Base-by-base conservation (phyloP, 176 grass and related monocot species). In the Echinochloa phyllopogon region DNA sequence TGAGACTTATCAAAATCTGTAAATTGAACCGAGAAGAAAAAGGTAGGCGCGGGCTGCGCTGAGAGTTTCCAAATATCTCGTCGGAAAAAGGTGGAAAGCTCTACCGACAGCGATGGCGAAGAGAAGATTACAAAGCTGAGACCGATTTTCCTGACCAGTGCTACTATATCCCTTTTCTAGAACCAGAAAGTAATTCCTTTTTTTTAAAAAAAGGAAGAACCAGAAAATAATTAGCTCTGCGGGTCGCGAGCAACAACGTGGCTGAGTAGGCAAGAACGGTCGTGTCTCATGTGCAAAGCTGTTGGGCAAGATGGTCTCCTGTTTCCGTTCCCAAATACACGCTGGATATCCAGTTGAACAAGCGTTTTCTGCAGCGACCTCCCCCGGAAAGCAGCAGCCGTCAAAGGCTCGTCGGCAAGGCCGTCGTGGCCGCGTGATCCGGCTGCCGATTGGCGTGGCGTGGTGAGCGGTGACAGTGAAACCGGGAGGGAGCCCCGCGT, bases 161-260 rank as follows among this genome's bases (percentile, higher is more conserved):
- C 57, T 10, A 17, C 0, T 13, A 17, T 60, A 14, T 12, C 6
- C 3, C 10, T 0, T 13, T 50, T 79, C 76, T 65, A 79, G 77
- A 79, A 65, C 13, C 8, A 18, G 18, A 65, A 65, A 78, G 44
- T 33, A 33, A 33, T 33, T 33, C 29, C 1, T 33, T 33, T 33
- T 33, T 33, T n/a, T n/a, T n/a, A n/a, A n/a, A n/a, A 2, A 33
- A 33, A 33, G 29, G 29, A 33, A 33, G 29, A 33, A 2, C 29
- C 29, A 33, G 29, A 2, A 33, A 33, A 1, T 33, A 10, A 63
- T 29, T 29, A 29, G 57, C 40, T 17, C 21, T 15, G 45, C 61
- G 23, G 45, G 15, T 65, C 44, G 27, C 60, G 38, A n/a, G 40
- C 14, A 78, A 58, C 77, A 38, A 66, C 62, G 61, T 66, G 77